Evolutionary conservation across 140 eudicot genomes (phyloP).

Genomic region (Senecio squalidus): DNA sequence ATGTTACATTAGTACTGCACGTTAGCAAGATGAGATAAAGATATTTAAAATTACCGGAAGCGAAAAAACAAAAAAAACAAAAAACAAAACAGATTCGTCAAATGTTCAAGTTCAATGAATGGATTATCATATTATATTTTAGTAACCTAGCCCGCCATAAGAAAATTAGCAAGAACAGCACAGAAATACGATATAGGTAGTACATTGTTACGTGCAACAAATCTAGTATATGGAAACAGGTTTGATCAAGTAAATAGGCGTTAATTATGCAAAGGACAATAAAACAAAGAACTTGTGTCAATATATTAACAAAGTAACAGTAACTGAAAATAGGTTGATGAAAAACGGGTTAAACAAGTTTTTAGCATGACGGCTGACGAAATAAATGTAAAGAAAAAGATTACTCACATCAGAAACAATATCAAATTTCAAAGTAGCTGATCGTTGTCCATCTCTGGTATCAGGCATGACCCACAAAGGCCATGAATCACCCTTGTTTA

Average conservation of each 20-base stretch:
- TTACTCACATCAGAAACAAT: constrained; percentile 38
- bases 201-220: background rate
- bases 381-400: background rate
- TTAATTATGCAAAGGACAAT: too few species aligned
- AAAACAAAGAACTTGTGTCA: too few species aligned
- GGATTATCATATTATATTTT: background rate
- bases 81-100: background rate
- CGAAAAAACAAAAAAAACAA: background rate
- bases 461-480: constrained; percentile 54
- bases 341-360: too few species aligned
- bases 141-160: constrained; percentile 4
- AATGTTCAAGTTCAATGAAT: background rate
- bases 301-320: too few species aligned
- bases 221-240: background rate
- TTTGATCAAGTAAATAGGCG: too few species aligned
- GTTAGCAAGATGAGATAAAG: background rate
- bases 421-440: constrained; percentile 27
- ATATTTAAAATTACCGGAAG: background rate
- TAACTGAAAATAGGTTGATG: background rate
- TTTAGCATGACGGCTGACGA: too few species aligned
- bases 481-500: constrained; percentile 53
- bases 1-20: background rate
- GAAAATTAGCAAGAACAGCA: background rate
- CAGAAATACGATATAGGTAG: background rate
- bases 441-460: constrained; percentile 28